phyloP scores from a whole-genome alignment of 805 yeast genomes.

The Henningerozyma blattae region DNA sequence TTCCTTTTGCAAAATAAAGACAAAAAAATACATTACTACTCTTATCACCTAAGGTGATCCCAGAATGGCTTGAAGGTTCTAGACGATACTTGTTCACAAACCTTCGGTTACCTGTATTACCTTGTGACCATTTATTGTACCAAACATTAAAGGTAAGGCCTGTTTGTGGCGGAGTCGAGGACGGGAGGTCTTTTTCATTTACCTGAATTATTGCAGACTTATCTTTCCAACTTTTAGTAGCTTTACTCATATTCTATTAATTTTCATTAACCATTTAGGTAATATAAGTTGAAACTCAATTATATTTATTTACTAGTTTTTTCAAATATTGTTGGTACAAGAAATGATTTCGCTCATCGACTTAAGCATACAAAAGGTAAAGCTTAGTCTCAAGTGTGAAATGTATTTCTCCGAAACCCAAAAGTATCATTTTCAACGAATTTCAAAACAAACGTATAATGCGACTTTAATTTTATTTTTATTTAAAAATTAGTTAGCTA shows the following conservation, averaged over 20 bases:
- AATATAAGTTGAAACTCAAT: no score
- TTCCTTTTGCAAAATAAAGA: conserved; percentile 78
- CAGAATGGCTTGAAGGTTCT: conserved; percentile 51
- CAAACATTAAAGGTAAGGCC: conserved; percentile 78
- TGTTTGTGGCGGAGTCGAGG: conserved; percentile 60
- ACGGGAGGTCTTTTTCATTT: conserved; percentile 42
- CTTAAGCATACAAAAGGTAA: no score
- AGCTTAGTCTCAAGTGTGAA: no score
- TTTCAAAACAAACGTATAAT: no score
- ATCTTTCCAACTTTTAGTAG: conserved; percentile 14
- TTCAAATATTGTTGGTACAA: no score
- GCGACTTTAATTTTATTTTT: no score
- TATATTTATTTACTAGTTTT: no score
- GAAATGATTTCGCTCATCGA: no score
- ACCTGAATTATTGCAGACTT: conserved; percentile 66
- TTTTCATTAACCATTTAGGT: no score
- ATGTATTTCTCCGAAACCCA: no score
- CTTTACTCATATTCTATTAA: not conserved
- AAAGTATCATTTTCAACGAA: no score
- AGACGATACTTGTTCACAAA: conserved; percentile 49
- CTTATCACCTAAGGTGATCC: conserved; percentile 59
- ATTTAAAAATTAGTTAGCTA: not conserved
- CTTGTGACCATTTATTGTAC: conserved; percentile 77
- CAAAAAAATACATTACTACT: conserved; percentile 45
- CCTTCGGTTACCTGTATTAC: conserved; percentile 27